Evolutionary conservation across 352 stramenopile genomes (phyloP).

Genomic region (Globisporangium sylvaticum): DNA sequence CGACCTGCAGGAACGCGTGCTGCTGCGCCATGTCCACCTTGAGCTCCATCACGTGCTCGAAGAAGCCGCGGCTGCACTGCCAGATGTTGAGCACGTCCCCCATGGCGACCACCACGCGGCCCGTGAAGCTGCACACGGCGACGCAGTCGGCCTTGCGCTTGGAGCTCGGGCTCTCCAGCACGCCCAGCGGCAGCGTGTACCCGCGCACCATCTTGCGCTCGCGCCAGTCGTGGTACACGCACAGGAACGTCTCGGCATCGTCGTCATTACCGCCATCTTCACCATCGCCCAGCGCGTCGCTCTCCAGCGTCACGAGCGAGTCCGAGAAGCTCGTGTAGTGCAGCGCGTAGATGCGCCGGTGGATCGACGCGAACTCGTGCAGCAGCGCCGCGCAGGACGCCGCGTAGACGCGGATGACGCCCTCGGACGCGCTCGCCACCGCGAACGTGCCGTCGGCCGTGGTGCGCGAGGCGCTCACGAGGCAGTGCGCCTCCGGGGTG

Average conservation of each 20-base stretch:
- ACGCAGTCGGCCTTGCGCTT: slow-evolving; percentile 61
- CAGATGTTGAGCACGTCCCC: slow-evolving; percentile 78
- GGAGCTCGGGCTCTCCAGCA: slow-evolving; percentile 53
- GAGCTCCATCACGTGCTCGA: slow-evolving; percentile 88
- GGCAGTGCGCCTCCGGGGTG: slow-evolving; percentile 33
- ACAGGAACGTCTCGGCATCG: slow-evolving; percentile 77
- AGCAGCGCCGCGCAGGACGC: slow-evolving; percentile 69
- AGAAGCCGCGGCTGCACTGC: slow-evolving; percentile 83
- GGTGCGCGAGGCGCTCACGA: slow-evolving; percentile 57
- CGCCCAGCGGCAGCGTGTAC: slow-evolving; percentile 79
- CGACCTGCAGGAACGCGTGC: slow-evolving; percentile 66
- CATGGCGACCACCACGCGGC: slow-evolving; percentile 73
- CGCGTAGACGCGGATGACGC: slow-evolving; percentile 79
- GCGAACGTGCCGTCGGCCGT: slow-evolving; percentile 73
- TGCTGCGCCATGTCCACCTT: slow-evolving; percentile 74
- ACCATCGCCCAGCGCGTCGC: slow-evolving; percentile 21
- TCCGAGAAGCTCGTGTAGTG: slow-evolving; percentile 87
- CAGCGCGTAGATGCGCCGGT: slow-evolving; percentile 60
- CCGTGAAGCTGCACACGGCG: slow-evolving; percentile 81
- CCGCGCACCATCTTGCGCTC: slow-evolving; percentile 73
- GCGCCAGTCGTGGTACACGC: slow-evolving; percentile 86
- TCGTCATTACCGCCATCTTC: slow-evolving; percentile 20
- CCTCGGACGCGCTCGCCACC: slow-evolving; percentile 50
- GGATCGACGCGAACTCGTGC: slow-evolving; percentile 80
- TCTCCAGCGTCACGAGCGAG: slow-evolving; percentile 83